Base-by-base conservation (phyloP, 495 filamentous ascomycete species). In the Hypoxylon trugodes region DNA sequence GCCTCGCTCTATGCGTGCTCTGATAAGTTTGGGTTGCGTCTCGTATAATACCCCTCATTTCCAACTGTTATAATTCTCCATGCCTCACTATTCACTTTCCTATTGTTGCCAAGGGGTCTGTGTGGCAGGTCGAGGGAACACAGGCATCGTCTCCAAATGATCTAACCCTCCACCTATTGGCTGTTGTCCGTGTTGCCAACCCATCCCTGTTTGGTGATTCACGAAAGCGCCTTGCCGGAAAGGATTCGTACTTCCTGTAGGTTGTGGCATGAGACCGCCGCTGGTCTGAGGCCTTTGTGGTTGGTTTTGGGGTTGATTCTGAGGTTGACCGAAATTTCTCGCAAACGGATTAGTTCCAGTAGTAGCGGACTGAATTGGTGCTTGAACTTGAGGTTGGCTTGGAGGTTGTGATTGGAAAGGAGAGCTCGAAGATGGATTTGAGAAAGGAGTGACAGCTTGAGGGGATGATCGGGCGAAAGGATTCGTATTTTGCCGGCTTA, bases 211-310 rank as follows among this genome's bases (percentile, higher is more conserved):
- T 30, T 87, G 83, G 68, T 94, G 90, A 66, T 96, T 93, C 28
- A 95, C 87, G 65, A 96, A 96, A 0, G 87, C 84, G 47, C 88
- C 89, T 72, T 96, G 92, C 6, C 94, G 84, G 84, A 98, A 97
- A 1, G 94, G 94, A 72, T 98, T 98, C 12, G 94, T 98, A 68
- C 87, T 93, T 6, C 93, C 94, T 1, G 95, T 96, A 3, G 87
- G 85, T 57, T 89, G 87, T 13, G 82, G 78, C 49, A 81, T 77
- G 12, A 89, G 76, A 1, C 65, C 75, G 12, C 72, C 72, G 43
- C 76, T 77, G 2, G 84, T 79, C 19, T 81, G 77, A 21, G 80
- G 79, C 16, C 71, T 12, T 69, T 75, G 41, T 67, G 65, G 61
- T 46, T 65, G 68, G 43, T 61, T 15, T 70, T 72, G 35, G 73